Conservation (phyloP, 140 eudicot genomes). For the Anethum foeniculum region DNA sequence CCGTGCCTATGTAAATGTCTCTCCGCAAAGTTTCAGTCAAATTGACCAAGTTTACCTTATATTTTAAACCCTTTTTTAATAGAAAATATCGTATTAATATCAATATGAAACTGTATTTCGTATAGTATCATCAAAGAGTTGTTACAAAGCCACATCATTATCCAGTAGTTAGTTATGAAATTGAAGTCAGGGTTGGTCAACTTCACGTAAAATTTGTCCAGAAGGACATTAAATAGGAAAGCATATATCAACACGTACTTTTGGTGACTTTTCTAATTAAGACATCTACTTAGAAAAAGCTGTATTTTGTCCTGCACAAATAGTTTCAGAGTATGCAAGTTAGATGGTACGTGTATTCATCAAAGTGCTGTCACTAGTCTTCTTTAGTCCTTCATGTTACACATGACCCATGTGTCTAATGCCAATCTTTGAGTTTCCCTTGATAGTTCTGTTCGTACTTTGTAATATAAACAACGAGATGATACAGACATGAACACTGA, state of each 20-base stretch:
- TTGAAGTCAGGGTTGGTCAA: too few relatives aligned
- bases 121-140: not conserved
- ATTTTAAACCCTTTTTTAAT: not conserved
- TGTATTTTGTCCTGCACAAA: not conserved
- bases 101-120: too few relatives aligned
- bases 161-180: not conserved
- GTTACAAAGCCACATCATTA: not conserved
- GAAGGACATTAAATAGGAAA: not conserved
- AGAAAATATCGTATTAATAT: not conserved
- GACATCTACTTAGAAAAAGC: not conserved
- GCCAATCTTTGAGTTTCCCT: not conserved
- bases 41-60: not conserved
- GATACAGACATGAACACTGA: not conserved
- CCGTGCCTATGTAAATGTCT: not conserved
- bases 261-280: too few relatives aligned
- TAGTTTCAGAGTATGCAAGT: not conserved
- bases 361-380: not conserved
- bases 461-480: not conserved
- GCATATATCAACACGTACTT: not conserved
- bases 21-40: not conserved
- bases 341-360: not conserved
- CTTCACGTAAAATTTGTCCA: too few relatives aligned
- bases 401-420: not conserved
- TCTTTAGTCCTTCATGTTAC: not conserved
- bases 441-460: not conserved